Evolutionary conservation across 495 filamentous ascomycete genomes (phyloP).

Genomic region (Friedmanniomyces simplex): DNA sequence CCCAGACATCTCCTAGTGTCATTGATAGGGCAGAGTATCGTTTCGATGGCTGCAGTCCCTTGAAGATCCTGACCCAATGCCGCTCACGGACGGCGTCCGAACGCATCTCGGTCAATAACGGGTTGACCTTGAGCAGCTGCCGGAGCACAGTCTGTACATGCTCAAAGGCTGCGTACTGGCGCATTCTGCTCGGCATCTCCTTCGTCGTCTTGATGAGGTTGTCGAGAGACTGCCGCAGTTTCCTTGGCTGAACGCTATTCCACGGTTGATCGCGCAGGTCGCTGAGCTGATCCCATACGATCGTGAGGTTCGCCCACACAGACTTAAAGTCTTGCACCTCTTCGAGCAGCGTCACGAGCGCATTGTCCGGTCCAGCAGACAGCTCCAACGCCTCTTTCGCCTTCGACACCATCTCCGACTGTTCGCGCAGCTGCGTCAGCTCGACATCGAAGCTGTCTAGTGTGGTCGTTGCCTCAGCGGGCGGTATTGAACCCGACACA

Average conservation of each 20-base stretch:
- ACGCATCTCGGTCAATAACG: slow-evolving; percentile 79
- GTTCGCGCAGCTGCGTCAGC: slow-evolving; percentile 69
- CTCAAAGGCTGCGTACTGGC: slow-evolving; percentile 97
- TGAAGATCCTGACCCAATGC: slow-evolving; percentile 97
- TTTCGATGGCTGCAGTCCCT: slow-evolving; percentile 78
- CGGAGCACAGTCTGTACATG: slow-evolving; percentile 90
- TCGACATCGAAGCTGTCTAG: slow-evolving; percentile 69
- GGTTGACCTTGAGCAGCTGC: slow-evolving; percentile 78
- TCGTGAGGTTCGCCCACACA: slow-evolving; percentile 88
- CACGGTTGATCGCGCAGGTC: slow-evolving; percentile 85
- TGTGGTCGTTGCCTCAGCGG: slow-evolving; percentile 70
- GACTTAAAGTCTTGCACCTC: slow-evolving; percentile 98
- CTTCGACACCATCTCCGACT: slow-evolving; percentile 88
- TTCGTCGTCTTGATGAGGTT: slow-evolving; percentile 94
- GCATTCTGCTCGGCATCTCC: slow-evolving; percentile 98
- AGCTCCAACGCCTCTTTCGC: slow-evolving; percentile 95
- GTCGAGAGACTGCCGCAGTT: slow-evolving; percentile 79
- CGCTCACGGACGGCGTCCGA: slow-evolving; percentile 92
- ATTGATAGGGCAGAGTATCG: slow-evolving; percentile 86
- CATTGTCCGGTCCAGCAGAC: slow-evolving; percentile 63
- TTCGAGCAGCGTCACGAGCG: slow-evolving; percentile 70
- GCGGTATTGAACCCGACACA: slow-evolving; percentile 83
- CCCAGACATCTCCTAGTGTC: slow-evolving; percentile 95
- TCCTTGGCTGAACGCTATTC: slow-evolving; percentile 86
- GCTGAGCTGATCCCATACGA: slow-evolving; percentile 93